Evolutionary conservation across 257 asterid species (phyloP).

Genomic region (Lycium barbarum): DNA sequence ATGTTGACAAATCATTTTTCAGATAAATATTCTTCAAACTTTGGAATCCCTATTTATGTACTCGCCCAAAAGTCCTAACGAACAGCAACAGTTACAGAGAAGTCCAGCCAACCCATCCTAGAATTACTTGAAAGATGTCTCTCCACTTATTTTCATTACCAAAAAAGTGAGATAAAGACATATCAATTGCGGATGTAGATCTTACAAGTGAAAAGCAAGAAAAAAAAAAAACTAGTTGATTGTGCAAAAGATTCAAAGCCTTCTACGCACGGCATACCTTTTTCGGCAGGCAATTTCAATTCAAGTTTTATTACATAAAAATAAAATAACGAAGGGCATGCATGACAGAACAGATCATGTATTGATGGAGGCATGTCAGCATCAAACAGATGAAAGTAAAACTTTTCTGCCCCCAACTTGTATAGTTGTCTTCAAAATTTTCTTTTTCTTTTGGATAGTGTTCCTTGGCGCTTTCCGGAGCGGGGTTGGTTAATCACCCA

Average conservation of each 20-base stretch:
- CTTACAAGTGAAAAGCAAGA: neutral
- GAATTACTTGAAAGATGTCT: conserved; percentile 2
- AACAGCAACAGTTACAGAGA: neutral
- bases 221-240: neutral
- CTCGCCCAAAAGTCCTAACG: neutral
- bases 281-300: conserved; percentile 5
- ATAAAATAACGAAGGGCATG: neutral
- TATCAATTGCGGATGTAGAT: neutral
- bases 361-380: conserved; percentile 2
- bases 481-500: too few relatives aligned
- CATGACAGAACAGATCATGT: neutral
- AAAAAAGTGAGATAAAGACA: neutral
- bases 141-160: neutral
- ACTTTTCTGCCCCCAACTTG: neutral
- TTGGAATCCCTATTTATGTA: neutral
- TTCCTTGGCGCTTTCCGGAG: too few relatives aligned
- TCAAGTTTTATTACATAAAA: neutral
- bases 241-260: neutral
- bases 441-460: too few relatives aligned
- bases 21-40: neutral
- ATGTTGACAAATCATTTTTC: neutral
- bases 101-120: neutral
- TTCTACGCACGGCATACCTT: neutral
- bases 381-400: neutral
- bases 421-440: neutral